phyloP scores from a whole-genome alignment of 176 grass and related monocot genomes.

The Cenchrus americanus region DNA sequence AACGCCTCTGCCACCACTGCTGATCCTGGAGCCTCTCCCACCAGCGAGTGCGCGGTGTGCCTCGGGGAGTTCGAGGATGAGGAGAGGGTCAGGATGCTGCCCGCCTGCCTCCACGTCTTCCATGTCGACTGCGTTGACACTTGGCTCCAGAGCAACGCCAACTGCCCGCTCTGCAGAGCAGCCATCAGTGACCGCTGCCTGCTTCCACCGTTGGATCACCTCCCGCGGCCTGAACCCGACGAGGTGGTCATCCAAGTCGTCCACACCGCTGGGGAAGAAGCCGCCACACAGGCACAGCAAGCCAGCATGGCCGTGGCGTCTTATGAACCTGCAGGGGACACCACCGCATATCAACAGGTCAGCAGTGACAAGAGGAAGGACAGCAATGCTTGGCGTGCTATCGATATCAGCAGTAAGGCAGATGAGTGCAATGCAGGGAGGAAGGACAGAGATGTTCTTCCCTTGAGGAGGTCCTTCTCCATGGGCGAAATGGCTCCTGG shows the following conservation, averaged over 20 bases:
- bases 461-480: slow-evolving; percentile 67
- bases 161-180: slow-evolving; percentile 83
- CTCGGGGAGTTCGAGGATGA: slow-evolving; percentile 81
- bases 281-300: background rate
- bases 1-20: background rate
- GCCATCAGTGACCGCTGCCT: slow-evolving; percentile 33
- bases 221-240: background rate
- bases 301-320: background rate
- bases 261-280: background rate
- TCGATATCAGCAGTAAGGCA: slow-evolving; percentile 37
- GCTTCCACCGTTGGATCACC: slow-evolving; percentile 25
- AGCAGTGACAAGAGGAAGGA: slow-evolving; percentile 6
- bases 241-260: slow-evolving; percentile 42
- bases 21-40: background rate
- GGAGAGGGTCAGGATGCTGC: slow-evolving; percentile 74
- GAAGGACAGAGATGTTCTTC: slow-evolving; percentile 31
- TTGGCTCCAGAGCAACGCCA: slow-evolving; percentile 78
- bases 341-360: background rate
- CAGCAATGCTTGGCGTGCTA: background rate
- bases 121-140: slow-evolving; percentile 77
- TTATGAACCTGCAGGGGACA: background rate
- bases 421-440: slow-evolving; percentile 52
- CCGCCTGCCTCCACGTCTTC: slow-evolving; percentile 82
- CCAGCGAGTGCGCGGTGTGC: slow-evolving; percentile 73
- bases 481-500: slow-evolving; percentile 42